Base-by-base conservation (phyloP, 495 filamentous ascomycete genomes). In the Choiromyces venosus region DNA sequence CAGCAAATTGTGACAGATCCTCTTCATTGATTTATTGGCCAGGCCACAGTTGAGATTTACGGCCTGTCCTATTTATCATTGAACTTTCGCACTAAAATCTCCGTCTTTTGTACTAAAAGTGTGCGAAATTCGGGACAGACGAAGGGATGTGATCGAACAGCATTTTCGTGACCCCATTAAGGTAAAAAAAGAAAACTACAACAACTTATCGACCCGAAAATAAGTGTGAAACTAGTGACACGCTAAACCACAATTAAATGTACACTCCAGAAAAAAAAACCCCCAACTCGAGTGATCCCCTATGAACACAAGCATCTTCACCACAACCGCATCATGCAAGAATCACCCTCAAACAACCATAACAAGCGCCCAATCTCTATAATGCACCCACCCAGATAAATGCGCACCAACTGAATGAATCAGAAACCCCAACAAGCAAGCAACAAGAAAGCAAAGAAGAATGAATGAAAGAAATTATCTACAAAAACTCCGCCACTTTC, bases 401-500 rank as follows among this genome's bases (percentile, higher is more conserved):
- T 61, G 52, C 25, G 25, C 52, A 12, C 52, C 2, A 14, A 61
- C 52, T 5, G 25, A 52, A 21, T 4, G 9, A 33, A 61, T 33
- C 7, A 61, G 52, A 61, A 33, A 29, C 25, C 52, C 25, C 52
- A 33, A 61, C 10, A 12, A 7, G 3, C 42, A 52, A n/a, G n/a
- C n/a, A n/a, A n/a, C n/a, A n/a, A n/a, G n/a, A n/a, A n/a, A n/a
- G n/a, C n/a, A n/a, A n/a, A n/a, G n/a, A 52, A 25, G 46, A n/a
- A 61, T n/a, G n/a, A n/a, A n/a, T n/a, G n/a, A 33, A 61, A 33
- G 52, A 33, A 61, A 61, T 33, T 61, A 61, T 61, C 10, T 33
- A 61, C 66, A 67, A 39, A 67, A 36, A 67, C 33, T n/a, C n/a
- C n/a, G n/a, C n/a, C n/a, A n/a, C n/a, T n/a, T n/a, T 10, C 44